phyloP scores from a whole-genome alignment of 2,329 filamentous ascomycete genomes.

The Pseudomassariella vexata region DNA sequence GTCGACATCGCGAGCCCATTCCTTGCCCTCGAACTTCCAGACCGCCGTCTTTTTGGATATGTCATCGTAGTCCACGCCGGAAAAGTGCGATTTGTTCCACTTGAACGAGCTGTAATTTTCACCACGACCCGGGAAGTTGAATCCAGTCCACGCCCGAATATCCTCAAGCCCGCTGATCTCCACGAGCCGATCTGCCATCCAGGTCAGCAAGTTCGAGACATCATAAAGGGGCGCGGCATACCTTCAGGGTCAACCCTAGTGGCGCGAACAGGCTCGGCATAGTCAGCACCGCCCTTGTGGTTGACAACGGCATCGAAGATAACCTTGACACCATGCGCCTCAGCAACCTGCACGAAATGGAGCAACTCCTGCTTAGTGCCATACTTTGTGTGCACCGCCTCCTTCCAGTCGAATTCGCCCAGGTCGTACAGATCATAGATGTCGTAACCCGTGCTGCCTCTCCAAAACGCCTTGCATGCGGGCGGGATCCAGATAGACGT shows the following conservation, averaged over 20 bases:
- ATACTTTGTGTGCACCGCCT: constrained; percentile 58
- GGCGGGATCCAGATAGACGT: constrained; percentile 56
- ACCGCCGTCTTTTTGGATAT: constrained; percentile 48
- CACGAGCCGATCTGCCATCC: too few species aligned
- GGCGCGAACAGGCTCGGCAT: constrained; percentile 49
- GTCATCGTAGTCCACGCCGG: constrained; percentile 60
- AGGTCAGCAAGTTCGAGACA: too few species aligned
- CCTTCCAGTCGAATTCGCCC: constrained; percentile 69
- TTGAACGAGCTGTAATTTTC: constrained; percentile 54
- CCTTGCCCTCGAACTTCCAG: constrained; percentile 53
- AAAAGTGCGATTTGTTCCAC: constrained; percentile 63
- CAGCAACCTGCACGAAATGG: constrained; percentile 43
- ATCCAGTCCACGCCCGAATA: too few species aligned
- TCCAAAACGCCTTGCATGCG: constrained; percentile 26
- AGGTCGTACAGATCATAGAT: constrained; percentile 65
- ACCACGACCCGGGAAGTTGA: too few species aligned
- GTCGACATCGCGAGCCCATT: constrained; percentile 46
- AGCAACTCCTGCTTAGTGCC: constrained; percentile 57
- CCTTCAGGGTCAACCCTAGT: too few species aligned
- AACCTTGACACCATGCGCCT: constrained; percentile 46
- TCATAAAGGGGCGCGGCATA: too few species aligned
- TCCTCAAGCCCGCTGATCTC: too few species aligned
- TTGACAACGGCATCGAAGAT: constrained; percentile 69
- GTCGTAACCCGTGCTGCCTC: constrained; percentile 61
- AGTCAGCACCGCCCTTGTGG: constrained; percentile 65